phyloP scores from a whole-genome alignment of 2,329 filamentous ascomycete species.

The Madurella fahalii region DNA sequence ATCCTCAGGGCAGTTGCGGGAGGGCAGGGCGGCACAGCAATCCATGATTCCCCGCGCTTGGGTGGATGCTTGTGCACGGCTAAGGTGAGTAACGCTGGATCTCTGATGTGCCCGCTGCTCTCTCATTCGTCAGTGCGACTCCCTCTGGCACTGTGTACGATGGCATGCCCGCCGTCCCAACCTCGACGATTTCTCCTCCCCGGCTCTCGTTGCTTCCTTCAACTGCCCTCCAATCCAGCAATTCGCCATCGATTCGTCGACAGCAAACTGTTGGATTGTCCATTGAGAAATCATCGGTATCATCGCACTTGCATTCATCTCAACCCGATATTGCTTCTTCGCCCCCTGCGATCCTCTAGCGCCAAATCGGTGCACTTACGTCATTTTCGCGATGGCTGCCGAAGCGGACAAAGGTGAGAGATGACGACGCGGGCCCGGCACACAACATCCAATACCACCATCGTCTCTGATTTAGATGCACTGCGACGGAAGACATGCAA shows the following conservation, averaged over 20 bases:
- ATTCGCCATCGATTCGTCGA: not conserved
- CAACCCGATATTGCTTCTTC: not conserved
- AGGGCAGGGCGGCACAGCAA: not conserved
- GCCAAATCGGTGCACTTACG: constrained; percentile 19
- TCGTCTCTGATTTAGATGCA: not conserved
- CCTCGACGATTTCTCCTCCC: constrained; percentile 16
- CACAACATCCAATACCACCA: not conserved
- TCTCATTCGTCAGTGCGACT: constrained; percentile 24
- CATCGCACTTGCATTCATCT: not conserved
- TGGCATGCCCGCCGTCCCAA: constrained; percentile 13
- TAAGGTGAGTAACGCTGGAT: not conserved
- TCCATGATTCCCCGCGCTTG: not conserved
- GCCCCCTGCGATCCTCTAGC: not conserved
- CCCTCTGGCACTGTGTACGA: constrained; percentile 20
- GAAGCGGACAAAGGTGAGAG: constrained; percentile 26
- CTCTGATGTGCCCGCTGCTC: not conserved
- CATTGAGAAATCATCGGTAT: not conserved
- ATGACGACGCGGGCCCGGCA: not conserved
- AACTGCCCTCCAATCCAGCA: not conserved
- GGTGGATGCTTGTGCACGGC: not conserved
- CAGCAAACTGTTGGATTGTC: not conserved
- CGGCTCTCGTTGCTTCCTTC: constrained; percentile 6
- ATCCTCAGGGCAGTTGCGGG: not conserved
- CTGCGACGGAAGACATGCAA: too few species aligned
- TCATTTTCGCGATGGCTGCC: constrained; percentile 28